Conservation (phyloP, 176 grass and related monocot genomes). For the Triticum timopheevii region DNA sequence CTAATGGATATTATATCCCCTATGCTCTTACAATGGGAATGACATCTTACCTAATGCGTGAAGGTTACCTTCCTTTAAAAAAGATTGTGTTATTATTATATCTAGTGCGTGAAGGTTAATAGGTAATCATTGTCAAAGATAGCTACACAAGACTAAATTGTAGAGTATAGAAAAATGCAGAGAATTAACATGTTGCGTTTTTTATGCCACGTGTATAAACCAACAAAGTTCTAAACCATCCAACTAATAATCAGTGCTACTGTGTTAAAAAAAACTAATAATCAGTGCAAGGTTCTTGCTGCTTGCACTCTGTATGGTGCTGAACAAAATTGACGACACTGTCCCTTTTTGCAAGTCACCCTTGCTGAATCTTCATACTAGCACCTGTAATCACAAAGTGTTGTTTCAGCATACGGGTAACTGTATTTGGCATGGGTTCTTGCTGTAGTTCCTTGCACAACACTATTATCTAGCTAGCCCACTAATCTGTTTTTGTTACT, state of each 20-base stretch:
- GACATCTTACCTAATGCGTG: neutral
- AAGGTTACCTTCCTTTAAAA: neutral
- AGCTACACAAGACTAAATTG: neutral
- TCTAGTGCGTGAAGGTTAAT: neutral
- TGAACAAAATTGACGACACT: neutral
- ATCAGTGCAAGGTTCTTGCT: neutral
- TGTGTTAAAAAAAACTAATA: too few species aligned
- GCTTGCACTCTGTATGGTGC: neutral
- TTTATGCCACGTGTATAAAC: neutral
- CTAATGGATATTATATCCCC: neutral
- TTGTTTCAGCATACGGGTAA: neutral
- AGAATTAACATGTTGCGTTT: neutral
- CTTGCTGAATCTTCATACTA: conserved; percentile 6
- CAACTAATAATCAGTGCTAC: neutral
- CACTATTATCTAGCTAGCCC: neutral
- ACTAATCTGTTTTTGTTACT: neutral
- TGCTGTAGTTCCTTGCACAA: conserved; percentile 6
- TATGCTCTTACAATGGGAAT: neutral
- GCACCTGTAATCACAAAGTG: neutral
- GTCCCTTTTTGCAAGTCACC: neutral
- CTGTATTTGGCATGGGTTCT: neutral
- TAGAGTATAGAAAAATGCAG: neutral
- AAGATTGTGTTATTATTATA: neutral
- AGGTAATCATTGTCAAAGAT: neutral
- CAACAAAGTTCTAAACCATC: neutral